phyloP scores from a whole-genome alignment of 176 grass and related monocot species.

The Puccinellia tenuiflora region DNA sequence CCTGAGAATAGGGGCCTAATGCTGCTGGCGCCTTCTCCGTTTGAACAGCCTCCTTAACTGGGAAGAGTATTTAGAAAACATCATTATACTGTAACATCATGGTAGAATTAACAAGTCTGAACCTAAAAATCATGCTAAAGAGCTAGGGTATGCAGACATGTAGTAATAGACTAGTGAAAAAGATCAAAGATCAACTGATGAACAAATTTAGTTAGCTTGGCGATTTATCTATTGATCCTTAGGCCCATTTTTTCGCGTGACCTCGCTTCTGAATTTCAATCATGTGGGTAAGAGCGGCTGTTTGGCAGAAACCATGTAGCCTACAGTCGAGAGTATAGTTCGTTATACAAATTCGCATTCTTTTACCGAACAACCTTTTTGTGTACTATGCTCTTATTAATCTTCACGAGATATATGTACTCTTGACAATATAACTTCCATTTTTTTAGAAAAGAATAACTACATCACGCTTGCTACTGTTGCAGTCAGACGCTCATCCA shows the following conservation, averaged over 20 bases:
- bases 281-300: neutral
- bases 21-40: slow-evolving; percentile 87
- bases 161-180: neutral
- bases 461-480: neutral
- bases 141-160: neutral
- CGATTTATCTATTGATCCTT: neutral
- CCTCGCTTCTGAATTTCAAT: neutral
- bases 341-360: neutral
- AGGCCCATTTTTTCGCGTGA: neutral
- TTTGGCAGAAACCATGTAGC: neutral
- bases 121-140: neutral
- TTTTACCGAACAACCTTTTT: neutral
- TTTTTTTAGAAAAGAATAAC: neutral
- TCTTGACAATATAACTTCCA: neutral
- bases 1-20: slow-evolving; percentile 91
- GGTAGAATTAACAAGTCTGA: neutral
- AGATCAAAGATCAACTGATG: neutral
- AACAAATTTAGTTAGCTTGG: neutral
- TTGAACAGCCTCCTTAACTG: slow-evolving; percentile 73
- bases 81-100: neutral
- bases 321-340: neutral
- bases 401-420: neutral
- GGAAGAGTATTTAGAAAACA: neutral
- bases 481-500: neutral
- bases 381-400: neutral